phyloP scores from a whole-genome alignment of 148 eudicot species.

The Diospyros kaki region DNA sequence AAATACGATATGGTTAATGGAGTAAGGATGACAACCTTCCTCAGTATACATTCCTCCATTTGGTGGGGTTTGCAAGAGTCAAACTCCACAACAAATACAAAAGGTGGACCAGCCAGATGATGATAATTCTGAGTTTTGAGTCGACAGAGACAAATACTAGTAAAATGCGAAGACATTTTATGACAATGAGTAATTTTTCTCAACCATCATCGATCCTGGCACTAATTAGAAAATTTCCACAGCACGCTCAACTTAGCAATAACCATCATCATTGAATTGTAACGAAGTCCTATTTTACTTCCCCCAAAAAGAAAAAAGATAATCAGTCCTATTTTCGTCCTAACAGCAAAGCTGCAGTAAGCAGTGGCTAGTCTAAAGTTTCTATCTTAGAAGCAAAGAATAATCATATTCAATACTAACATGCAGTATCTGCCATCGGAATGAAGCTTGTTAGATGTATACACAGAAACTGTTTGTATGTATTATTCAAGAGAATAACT shows the following conservation, averaged over 20 bases:
- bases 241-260: not conserved
- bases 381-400: slow-evolving; percentile 18
- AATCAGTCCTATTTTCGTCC: not conserved
- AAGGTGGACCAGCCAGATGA: slow-evolving; percentile 3
- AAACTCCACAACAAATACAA: not conserved
- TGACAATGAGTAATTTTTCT: not conserved
- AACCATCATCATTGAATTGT: not conserved
- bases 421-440: not conserved
- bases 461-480: too few species aligned
- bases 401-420: not conserved
- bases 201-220: not conserved
- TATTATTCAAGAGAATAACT: too few species aligned
- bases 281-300: not conserved
- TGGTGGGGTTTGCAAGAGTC: slow-evolving; percentile 9
- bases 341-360: not conserved
- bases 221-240: not conserved
- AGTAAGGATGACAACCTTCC: not conserved
- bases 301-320: too few species aligned
- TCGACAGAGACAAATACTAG: slow-evolving; percentile 2
- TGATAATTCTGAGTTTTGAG: slow-evolving; percentile 1
- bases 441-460: too few species aligned
- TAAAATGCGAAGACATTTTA: not conserved
- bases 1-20: slow-evolving; percentile 6
- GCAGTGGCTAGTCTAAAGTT: slow-evolving; percentile 13
- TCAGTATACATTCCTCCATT: not conserved